phyloP scores from a whole-genome alignment of 345 rosid species.

The Pistacia integerrima region DNA sequence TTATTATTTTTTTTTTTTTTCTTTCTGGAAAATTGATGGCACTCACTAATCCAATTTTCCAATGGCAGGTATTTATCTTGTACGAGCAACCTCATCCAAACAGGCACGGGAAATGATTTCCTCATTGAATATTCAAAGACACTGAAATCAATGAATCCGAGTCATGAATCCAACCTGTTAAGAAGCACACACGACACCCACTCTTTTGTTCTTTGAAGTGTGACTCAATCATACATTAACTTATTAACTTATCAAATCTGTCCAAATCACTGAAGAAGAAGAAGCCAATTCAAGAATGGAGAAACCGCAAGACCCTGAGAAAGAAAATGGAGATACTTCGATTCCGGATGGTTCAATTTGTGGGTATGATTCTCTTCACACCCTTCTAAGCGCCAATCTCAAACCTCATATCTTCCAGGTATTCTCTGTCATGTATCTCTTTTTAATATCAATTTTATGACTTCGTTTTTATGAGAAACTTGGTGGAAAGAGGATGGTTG shows the following conservation, averaged over 20 bases:
- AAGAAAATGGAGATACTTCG: constrained; percentile 31
- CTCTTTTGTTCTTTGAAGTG: background rate
- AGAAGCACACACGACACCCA: no score
- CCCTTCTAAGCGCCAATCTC: constrained; percentile 73
- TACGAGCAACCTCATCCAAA: no score
- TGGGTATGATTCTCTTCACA: constrained; percentile 79
- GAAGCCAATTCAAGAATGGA: constrained; percentile 21
- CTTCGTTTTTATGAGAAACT: no score
- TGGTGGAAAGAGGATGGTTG: background rate
- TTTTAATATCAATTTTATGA: background rate
- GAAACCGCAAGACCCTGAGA: constrained; percentile 11
- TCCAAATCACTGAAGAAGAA: background rate
- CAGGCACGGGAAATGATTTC: background rate
- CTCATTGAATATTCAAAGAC: background rate
- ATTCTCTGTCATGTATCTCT: background rate
- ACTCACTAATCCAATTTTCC: background rate
- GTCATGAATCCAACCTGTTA: background rate
- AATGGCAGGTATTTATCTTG: background rate
- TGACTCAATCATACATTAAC: background rate
- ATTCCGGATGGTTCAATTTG: constrained; percentile 59
- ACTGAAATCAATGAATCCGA: background rate
- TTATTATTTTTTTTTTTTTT: no score
- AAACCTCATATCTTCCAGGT: constrained; percentile 81
- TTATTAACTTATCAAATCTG: background rate
- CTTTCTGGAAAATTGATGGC: background rate